These are phyloP conservation scores for Leccinum truebloodii DNA, from an alignment of 768 basidiomycete genomes.

Conservation along the genomic window DNA sequence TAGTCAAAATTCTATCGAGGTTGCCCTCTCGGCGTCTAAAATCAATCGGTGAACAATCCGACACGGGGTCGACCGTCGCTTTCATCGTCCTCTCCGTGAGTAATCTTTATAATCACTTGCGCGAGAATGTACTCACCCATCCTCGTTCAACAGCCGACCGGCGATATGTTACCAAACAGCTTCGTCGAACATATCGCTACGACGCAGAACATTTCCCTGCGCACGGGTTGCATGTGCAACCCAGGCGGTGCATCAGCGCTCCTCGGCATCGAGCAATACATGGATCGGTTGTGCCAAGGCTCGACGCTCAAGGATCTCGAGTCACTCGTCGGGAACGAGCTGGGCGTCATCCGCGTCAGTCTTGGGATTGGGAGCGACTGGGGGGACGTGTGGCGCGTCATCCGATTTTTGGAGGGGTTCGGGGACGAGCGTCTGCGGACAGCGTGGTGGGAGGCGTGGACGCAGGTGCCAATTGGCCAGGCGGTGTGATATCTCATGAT, in stretches of 20 bases:
- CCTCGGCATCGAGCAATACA: slow-evolving; percentile 63
- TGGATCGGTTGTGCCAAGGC: slow-evolving; percentile 60
- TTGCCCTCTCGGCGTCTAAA: slow-evolving; percentile 53
- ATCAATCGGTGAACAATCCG: slow-evolving; percentile 63
- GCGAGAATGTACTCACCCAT: slow-evolving; percentile 5
- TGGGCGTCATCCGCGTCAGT: slow-evolving; percentile 76
- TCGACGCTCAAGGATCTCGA: slow-evolving; percentile 66
- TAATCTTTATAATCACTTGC: slow-evolving; percentile 4
- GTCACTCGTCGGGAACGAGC: slow-evolving; percentile 57
- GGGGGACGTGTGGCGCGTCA: slow-evolving; percentile 65
- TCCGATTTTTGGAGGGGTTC: slow-evolving; percentile 50
- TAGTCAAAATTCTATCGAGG: slow-evolving; percentile 69
- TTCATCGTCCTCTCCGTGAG: slow-evolving; percentile 65
- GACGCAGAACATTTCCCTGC: slow-evolving; percentile 64
- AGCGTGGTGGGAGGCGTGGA: slow-evolving; percentile 44
- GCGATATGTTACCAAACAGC: slow-evolving; percentile 67
- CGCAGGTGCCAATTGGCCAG: slow-evolving; percentile 33
- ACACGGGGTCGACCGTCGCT: slow-evolving; percentile 63
- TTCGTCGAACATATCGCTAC: slow-evolving; percentile 75
- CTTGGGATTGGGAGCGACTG: slow-evolving; percentile 80
- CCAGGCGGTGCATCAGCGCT: slow-evolving; percentile 79
- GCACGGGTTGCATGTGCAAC: slow-evolving; percentile 89
- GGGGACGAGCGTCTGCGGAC: slow-evolving; percentile 39
- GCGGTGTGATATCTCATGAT: slow-evolving; percentile 30
- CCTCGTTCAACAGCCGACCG: slow-evolving; percentile 48